Percentiles rank a stretch among this genome's conserved stretches.
phyloP scores from a whole-genome alignment of 2,329 filamentous ascomycete genomes.

The Furcasterigmium sp. region DNA sequence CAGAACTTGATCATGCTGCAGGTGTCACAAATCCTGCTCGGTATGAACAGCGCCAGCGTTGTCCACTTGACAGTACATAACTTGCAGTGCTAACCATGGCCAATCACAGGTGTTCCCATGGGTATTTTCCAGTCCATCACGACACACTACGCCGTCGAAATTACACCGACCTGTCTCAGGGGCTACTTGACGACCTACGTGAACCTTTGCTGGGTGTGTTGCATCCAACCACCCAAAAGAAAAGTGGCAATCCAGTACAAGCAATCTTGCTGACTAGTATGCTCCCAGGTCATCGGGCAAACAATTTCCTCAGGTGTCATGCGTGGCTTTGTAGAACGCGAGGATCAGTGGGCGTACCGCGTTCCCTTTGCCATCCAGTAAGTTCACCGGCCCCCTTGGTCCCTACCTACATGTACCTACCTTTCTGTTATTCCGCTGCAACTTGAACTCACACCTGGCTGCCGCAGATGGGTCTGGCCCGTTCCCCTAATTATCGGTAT shows the following conservation, averaged over 20 bases:
- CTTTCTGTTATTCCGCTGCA: slow-evolving; percentile 11
- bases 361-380: slow-evolving; percentile 35
- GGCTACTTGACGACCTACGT: slow-evolving; percentile 34
- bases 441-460: slow-evolving; percentile 17
- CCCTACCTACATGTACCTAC: slow-evolving; percentile 13
- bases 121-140: slow-evolving; percentile 37
- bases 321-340: slow-evolving; percentile 25
- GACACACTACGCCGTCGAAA: slow-evolving; percentile 36
- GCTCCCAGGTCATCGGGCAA: slow-evolving; percentile 33
- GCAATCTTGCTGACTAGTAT: slow-evolving; percentile 10
- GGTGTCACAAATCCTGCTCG: no score
- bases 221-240: not conserved
- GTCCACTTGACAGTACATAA: no score
- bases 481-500: slow-evolving; percentile 22
- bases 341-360: slow-evolving; percentile 28
- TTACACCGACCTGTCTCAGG: slow-evolving; percentile 32
- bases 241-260: slow-evolving; percentile 6
- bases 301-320: slow-evolving; percentile 32
- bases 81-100: no score
- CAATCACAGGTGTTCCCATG: slow-evolving; percentile 23
- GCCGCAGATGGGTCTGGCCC: slow-evolving; percentile 25
- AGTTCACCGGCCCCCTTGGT: slow-evolving; percentile 17
- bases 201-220: slow-evolving; percentile 33
- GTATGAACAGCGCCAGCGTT: not conserved
- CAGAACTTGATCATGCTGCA: not conserved